Conservation (phyloP, 2,329 filamentous ascomycete species). For the Fusarium hainanense region DNA sequence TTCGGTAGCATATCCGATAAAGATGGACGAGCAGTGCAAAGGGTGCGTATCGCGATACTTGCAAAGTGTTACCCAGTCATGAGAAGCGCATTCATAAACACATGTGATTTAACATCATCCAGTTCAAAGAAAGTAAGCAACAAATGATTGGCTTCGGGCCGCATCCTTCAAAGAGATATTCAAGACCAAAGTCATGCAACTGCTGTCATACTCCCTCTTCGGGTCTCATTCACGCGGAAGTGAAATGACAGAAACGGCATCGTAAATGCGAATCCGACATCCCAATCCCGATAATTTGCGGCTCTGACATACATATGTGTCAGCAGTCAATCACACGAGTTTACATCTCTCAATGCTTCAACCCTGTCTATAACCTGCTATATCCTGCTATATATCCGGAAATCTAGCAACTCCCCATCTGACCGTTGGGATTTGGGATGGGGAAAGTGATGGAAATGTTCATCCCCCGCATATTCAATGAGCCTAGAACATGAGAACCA, state of each 20-base stretch:
- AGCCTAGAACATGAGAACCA: conserved; percentile 1
- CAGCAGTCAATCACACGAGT: not conserved
- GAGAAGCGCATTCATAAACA: not conserved
- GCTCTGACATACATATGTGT: conserved; percentile 1
- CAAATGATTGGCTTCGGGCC: not conserved
- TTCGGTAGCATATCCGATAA: not conserved
- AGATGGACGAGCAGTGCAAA: not conserved
- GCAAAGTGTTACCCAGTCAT: not conserved
- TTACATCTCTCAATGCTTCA: not conserved
- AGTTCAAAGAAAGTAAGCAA: not conserved
- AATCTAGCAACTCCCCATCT: conserved; percentile 6
- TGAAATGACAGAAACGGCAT: not conserved
- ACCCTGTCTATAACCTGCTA: not conserved
- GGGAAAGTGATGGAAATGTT: not conserved
- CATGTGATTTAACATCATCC: not conserved
- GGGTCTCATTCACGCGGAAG: not conserved
- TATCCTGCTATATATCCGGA: not conserved
- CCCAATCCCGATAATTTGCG: not conserved
- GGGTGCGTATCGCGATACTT: not conserved
- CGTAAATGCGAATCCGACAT: not conserved
- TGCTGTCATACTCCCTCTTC: not conserved
- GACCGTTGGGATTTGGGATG: not conserved
- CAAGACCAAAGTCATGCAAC: not conserved
- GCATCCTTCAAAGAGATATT: not conserved
- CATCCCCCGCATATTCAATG: conserved; percentile 18